Conservation (phyloP, 1,139 yeast genomes). For the Yamadazyma spencermartinsiae region DNA sequence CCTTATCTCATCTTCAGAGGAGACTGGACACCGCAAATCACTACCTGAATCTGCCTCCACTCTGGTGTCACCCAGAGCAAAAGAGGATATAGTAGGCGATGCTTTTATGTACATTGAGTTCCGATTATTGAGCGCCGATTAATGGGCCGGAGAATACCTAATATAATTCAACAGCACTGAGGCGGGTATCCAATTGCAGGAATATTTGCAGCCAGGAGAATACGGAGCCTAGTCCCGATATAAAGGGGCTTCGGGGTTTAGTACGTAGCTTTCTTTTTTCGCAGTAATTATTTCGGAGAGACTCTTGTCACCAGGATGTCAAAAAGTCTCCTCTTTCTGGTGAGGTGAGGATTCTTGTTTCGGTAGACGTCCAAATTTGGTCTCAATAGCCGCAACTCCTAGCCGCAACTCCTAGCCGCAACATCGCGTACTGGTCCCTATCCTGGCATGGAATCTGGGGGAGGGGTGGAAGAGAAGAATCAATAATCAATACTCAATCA, state of each 20-base stretch:
- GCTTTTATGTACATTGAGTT: no score
- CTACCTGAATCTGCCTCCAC: background rate
- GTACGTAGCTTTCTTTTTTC: background rate
- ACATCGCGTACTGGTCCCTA: no score
- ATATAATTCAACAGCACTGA: no score
- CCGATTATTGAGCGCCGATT: no score
- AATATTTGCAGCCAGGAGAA: background rate
- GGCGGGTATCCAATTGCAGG: background rate
- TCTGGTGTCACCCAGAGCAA: background rate
- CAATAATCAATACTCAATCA: background rate
- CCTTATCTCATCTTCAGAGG: no score
- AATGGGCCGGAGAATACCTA: no score
- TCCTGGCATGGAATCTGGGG: no score
- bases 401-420: no score
- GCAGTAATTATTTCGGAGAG: slow-evolving; percentile 1
- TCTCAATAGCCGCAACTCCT: background rate
- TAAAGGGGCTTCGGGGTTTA: background rate
- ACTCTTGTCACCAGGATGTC: background rate
- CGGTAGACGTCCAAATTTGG: background rate
- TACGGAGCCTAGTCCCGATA: background rate
- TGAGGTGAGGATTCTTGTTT: background rate
- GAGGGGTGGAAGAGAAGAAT: background rate
- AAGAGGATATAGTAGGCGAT: no score
- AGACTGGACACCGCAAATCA: no score
- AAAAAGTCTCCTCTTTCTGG: background rate